These are phyloP conservation scores for Diaporthe vexans DNA, from an alignment of 2,329 filamentous ascomycete genomes.

Conservation along the genomic window DNA sequence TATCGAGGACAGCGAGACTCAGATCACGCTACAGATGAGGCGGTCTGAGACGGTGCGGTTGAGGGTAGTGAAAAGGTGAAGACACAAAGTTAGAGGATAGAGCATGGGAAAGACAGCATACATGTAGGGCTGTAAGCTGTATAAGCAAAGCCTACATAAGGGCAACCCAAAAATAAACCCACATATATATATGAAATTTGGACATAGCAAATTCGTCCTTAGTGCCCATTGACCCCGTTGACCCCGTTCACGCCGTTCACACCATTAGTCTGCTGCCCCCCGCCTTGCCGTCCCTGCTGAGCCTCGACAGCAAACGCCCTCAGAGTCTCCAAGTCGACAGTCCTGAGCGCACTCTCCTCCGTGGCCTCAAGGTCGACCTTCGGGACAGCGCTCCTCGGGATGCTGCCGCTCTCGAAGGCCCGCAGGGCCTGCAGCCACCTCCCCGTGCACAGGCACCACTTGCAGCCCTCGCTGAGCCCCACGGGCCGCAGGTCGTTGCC, in stretches of 20 bases:
- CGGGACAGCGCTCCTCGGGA: constrained; percentile 49
- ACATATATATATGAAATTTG: too few relatives aligned
- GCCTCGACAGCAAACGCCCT: constrained; percentile 59
- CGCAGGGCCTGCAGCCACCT: constrained; percentile 73
- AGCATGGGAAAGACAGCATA: too few relatives aligned
- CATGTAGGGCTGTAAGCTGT: too few relatives aligned
- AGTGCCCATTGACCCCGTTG: constrained; percentile 33
- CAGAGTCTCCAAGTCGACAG: constrained; percentile 62
- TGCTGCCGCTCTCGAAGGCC: constrained; percentile 61
- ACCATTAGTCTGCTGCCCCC: constrained; percentile 87
- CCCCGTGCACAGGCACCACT: constrained; percentile 73
- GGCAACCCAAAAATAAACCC: too few relatives aligned
- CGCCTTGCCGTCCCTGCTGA: constrained; percentile 66
- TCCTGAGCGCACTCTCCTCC: constrained; percentile 64
- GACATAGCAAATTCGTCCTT: too few relatives aligned
- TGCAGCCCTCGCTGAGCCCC: constrained; percentile 70
- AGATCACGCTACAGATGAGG: constrained; percentile 17
- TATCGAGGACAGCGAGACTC: constrained; percentile 10
- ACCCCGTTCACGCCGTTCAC: constrained; percentile 59
- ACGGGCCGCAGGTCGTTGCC: constrained; percentile 70
- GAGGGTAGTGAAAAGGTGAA: background rate
- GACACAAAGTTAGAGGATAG: background rate
- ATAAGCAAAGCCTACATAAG: too few relatives aligned
- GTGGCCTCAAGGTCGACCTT: constrained; percentile 65
- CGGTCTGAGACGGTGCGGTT: background rate